Conservation (phyloP, 192 early-diverging fungal genomes). For the Gryganskiella cystojenkinii region DNA sequence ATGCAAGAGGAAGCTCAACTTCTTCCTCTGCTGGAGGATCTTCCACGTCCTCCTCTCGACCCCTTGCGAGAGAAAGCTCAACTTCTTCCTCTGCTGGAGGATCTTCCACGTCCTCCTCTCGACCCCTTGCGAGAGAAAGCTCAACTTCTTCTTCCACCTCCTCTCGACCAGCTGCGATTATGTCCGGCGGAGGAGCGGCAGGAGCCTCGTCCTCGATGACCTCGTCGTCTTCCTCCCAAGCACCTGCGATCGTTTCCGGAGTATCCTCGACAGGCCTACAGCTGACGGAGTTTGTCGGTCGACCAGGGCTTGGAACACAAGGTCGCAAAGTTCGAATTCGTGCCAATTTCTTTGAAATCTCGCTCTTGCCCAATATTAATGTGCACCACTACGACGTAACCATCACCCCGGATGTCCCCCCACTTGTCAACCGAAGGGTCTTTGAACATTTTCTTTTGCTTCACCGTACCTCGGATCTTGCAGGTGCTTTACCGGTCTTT, state of each 20-base stretch:
- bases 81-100: neutral
- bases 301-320: conserved; percentile 55
- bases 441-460: conserved; percentile 73
- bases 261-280: neutral
- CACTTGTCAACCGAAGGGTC: conserved; percentile 76
- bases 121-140: neutral
- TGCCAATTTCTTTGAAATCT: conserved; percentile 86
- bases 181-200: too few species aligned
- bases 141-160: neutral
- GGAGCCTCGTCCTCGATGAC: neutral
- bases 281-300: conserved; percentile 57
- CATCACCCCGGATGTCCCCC: conserved; percentile 83
- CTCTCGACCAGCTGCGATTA: neutral
- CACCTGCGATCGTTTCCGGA: neutral
- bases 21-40: neutral
- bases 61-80: neutral
- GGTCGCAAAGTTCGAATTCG: conserved; percentile 60
- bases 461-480: conserved; percentile 63
- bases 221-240: neutral
- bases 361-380: conserved; percentile 65
- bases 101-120: neutral
- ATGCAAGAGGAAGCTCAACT: neutral
- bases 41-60: neutral
- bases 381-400: conserved; percentile 93
- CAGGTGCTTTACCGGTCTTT: conserved; percentile 76